Conservation (phyloP, 2,329 filamentous ascomycete genomes). For the Keithomyces neogunnii region DNA sequence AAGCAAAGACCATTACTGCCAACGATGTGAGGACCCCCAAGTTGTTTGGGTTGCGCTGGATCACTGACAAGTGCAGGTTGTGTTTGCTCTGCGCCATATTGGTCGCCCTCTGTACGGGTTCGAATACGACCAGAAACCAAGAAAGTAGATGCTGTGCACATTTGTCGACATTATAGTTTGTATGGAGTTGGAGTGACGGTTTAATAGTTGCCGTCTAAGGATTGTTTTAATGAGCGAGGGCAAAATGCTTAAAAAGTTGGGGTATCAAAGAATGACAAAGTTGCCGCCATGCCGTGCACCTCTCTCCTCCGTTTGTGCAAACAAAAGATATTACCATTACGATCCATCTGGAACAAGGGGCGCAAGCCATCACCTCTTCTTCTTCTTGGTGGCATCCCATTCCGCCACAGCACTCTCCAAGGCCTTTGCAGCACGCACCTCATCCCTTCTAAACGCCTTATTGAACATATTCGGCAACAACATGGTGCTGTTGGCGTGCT, state of each 20-base stretch:
- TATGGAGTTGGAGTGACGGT: too few species aligned
- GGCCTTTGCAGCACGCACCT: conserved; percentile 46
- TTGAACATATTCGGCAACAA: conserved; percentile 58
- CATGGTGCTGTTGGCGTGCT: conserved; percentile 67
- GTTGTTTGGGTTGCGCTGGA: background rate
- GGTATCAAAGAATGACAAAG: conserved; percentile 3
- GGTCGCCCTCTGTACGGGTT: conserved; percentile 52
- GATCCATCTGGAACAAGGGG: background rate
- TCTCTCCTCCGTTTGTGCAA: too few species aligned
- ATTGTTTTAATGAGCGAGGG: too few species aligned
- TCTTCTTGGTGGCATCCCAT: conserved; percentile 37
- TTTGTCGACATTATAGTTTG: background rate
- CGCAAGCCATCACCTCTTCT: conserved; percentile 28
- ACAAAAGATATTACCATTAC: too few species aligned
- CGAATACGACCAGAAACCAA: conserved; percentile 22
- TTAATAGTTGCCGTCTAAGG: too few species aligned
- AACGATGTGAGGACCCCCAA: conserved; percentile 42
- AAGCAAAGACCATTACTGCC: conserved; percentile 54
- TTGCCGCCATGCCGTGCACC: background rate
- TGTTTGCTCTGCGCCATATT: conserved; percentile 38
- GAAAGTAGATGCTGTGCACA: conserved; percentile 1
- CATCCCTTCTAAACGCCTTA: conserved; percentile 47
- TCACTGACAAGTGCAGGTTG: conserved; percentile 34
- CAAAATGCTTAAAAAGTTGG: background rate
- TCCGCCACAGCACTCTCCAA: conserved; percentile 43